Evolutionary conservation across 2,329 filamentous ascomycete genomes (phyloP).

Genomic region (Stemphylium vesicarium): DNA sequence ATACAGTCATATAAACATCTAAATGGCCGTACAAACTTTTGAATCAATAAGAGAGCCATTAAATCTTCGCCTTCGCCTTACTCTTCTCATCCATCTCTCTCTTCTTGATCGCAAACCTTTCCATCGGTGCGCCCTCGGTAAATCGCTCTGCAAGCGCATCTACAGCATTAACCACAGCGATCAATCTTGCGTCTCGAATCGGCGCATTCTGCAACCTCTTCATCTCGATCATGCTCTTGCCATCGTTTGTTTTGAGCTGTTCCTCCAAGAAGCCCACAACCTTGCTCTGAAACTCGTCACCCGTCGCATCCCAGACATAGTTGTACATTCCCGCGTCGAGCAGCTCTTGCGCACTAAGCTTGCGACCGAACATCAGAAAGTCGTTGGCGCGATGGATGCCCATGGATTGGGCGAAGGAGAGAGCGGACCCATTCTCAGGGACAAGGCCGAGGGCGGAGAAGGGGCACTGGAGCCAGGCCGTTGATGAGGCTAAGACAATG

Average conservation of each 20-base stretch:
- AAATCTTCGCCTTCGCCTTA: constrained; percentile 22
- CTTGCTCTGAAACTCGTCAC: constrained; percentile 51
- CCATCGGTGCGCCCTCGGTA: constrained; percentile 54
- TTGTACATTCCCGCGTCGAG: constrained; percentile 56
- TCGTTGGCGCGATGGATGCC: constrained; percentile 60
- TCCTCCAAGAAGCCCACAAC: constrained; percentile 53
- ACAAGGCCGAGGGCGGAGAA: constrained; percentile 58
- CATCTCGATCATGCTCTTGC: constrained; percentile 60
- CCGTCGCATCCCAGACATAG: constrained; percentile 50
- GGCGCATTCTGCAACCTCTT: constrained; percentile 58
- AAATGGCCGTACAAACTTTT: no score
- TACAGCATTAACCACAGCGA: constrained; percentile 56
- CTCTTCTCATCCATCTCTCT: constrained; percentile 44
- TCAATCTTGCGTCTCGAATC: constrained; percentile 52
- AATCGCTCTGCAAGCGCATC: constrained; percentile 59
- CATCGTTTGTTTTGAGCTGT: constrained; percentile 56
- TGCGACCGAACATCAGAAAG: constrained; percentile 60
- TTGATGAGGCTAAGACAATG: constrained; percentile 55
- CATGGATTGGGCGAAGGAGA: constrained; percentile 56
- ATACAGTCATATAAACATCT: no score
- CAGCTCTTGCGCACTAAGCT: constrained; percentile 53
- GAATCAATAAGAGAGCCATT: neutral
- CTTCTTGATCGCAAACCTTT: constrained; percentile 54
- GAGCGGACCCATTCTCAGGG: constrained; percentile 57
- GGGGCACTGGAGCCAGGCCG: constrained; percentile 57